A percentile compares a stretch with the other conserved stretches of the same genome.
Conservation (phyloP, 768 basidiomycete genomes). For the Hortiboletus flavorubellus region DNA sequence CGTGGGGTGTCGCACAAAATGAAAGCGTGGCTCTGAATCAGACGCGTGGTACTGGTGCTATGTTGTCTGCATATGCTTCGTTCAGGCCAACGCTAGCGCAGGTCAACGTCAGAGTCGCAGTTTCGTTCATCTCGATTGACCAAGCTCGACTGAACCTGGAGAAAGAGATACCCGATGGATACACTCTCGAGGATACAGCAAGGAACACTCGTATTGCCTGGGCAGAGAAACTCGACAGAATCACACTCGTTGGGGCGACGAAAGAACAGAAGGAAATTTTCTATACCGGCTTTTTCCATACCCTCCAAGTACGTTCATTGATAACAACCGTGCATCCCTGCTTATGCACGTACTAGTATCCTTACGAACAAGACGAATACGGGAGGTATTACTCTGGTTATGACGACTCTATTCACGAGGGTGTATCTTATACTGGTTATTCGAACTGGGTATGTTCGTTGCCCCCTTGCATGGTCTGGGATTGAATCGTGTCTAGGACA, state of each 20-base stretch:
- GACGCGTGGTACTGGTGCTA: constrained; percentile 36
- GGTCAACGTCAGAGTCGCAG: constrained; percentile 59
- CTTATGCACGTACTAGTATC: constrained; percentile 48
- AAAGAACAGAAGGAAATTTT: constrained; percentile 46
- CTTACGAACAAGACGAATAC: constrained; percentile 69
- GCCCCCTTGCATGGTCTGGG: not conserved
- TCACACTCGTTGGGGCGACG: constrained; percentile 48
- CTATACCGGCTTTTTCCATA: constrained; percentile 63
- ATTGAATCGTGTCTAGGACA: constrained; percentile 50
- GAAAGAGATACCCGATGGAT: constrained; percentile 44
- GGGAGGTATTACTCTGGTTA: constrained; percentile 76
- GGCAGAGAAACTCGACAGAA: constrained; percentile 53
- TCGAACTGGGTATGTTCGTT: constrained; percentile 62
- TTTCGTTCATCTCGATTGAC: constrained; percentile 71
- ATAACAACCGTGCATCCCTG: not conserved
- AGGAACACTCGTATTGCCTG: constrained; percentile 46
- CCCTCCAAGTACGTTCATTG: constrained; percentile 45
- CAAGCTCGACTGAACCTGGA: constrained; percentile 57
- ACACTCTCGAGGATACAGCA: constrained; percentile 51
- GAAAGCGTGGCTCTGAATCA: constrained; percentile 34
- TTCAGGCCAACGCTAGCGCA: constrained; percentile 35
- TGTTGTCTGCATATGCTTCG: constrained; percentile 50
- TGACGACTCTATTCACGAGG: constrained; percentile 58
- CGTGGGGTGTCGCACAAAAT: constrained; percentile 51
- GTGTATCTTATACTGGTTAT: constrained; percentile 76